Base-by-base conservation (phyloP, 306 rosid species). In the Crotalaria pallida region DNA sequence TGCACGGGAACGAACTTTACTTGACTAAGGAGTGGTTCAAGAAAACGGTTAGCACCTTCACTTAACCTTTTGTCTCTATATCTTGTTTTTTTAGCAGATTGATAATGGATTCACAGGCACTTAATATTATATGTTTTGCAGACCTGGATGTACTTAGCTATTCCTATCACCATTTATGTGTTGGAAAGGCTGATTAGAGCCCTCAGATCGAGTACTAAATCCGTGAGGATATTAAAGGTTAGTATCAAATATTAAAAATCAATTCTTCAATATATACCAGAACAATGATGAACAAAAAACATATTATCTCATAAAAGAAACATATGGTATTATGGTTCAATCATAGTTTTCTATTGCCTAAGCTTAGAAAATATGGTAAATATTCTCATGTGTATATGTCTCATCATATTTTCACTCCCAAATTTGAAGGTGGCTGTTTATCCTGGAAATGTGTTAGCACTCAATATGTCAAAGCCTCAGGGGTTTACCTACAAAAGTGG, bases 401-500 rank as follows among this genome's bases (percentile, higher is more conserved):
- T 74, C 26, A 44, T 67, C 22, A 27, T 63, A 56, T 43, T 72
- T 73, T 65, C 45, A 45, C 21, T 73, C 53, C 3, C n/a, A 71
- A 78, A 52, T 38, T 44, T 79, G 74, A 80, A 88, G 94, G 94
- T 82, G 77, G 85, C 84, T 47, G 67, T 81, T 60, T 84, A 85
- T 73, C 87, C 88, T 45, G 94, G 88, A 62, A 84, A 84, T 60
- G 94, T 85, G 63, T 62, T 88, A 60, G 65, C 87, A 17, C 78
- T 88, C 45, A 31, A 80, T 19, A 80, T 88, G 94, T 75, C 91
- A 40, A 85, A 81, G 83, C 94, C 94, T 38, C 83, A 72, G 1
- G 86, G 88, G 9, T 85, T 83, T 72, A 65, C 12, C 61, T 88
- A 85, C 85, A 80, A 67, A 47, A 85, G 91, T 77, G 88, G 94